Percentiles rank a stretch among this genome's conserved stretches.
Conservation (phyloP, 495 filamentous ascomycete species). For the Penicillium waksmanii region DNA sequence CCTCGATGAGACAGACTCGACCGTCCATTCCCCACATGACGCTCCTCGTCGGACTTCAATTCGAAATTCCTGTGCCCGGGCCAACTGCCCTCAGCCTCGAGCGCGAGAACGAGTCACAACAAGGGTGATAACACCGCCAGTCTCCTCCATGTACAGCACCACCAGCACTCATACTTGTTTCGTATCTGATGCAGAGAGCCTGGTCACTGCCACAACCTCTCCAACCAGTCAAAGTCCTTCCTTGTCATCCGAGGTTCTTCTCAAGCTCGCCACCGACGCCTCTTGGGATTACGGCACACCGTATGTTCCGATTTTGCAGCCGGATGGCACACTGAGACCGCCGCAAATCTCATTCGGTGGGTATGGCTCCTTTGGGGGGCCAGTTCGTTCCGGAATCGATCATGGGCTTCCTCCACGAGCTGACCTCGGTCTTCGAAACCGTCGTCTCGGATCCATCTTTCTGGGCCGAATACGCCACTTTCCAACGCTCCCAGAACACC, state of each 20-base stretch:
- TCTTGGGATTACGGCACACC: conserved; percentile 19
- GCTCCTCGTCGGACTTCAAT: conserved; percentile 6
- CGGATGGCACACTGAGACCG: conserved; percentile 27
- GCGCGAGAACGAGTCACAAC: background rate
- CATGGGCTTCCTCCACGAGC: conserved; percentile 35
- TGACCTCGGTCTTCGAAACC: conserved; percentile 35
- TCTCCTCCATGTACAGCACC: conserved; percentile 5
- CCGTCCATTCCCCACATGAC: background rate
- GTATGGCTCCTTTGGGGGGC: conserved; percentile 39
- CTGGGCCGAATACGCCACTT: conserved; percentile 33
- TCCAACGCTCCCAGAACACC: conserved; percentile 26
- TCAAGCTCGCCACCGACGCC: conserved; percentile 14
- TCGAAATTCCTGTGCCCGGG: background rate
- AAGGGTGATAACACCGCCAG: background rate
- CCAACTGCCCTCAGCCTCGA: background rate
- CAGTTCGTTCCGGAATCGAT: conserved; percentile 39
- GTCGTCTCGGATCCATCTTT: conserved; percentile 35
- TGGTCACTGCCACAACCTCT: conserved; percentile 18
- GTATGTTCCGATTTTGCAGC: conserved; percentile 31
- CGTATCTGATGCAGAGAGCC: conserved; percentile 22
- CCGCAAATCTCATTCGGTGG: conserved; percentile 30
- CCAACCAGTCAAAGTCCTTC: conserved; percentile 20
- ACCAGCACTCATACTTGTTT: conserved; percentile 19
- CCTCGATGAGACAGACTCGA: background rate
- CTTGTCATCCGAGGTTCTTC: conserved; percentile 9